phyloP scores from a whole-genome alignment of 768 basidiomycete species.

The Hericium coralloides region DNA sequence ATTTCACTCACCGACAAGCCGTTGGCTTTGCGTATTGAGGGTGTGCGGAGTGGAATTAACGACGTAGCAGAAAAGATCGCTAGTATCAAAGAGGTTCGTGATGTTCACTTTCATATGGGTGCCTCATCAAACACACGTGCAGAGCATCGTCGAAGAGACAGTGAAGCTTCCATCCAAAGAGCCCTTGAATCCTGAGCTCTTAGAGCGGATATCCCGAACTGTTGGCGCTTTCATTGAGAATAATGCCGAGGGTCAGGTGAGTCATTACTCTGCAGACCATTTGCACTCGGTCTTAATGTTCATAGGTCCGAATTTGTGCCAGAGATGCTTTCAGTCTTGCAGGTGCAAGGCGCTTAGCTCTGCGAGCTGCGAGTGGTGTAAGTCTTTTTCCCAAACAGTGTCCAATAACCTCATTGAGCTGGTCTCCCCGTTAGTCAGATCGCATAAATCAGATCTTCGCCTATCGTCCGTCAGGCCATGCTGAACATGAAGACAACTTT shows the following conservation, averaged over 20 bases:
- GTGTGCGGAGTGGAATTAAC: constrained; percentile 43
- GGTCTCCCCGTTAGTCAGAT: background rate
- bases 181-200: constrained; percentile 35
- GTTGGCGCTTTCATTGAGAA: constrained; percentile 58
- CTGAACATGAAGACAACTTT: constrained; percentile 3
- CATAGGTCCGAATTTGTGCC: constrained; percentile 50
- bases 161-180: constrained; percentile 35
- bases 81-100: constrained; percentile 40
- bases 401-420: background rate
- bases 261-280: background rate
- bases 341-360: constrained; percentile 42
- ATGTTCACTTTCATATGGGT: background rate
- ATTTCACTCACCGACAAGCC: constrained; percentile 50
- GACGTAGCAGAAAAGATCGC: constrained; percentile 37
- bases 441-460: background rate
- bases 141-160: constrained; percentile 25
- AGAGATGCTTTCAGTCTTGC: constrained; percentile 29
- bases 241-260: constrained; percentile 37
- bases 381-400: constrained; percentile 6
- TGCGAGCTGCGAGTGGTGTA: constrained; percentile 47
- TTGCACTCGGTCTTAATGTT: constrained; percentile 1
- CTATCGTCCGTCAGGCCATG: background rate
- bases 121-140: background rate
- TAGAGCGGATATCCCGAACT: constrained; percentile 59
- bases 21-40: constrained; percentile 50